These are phyloP conservation scores for Salix suchowensis DNA, from an alignment of 345 rosid genomes.

Conservation along the genomic window DNA sequence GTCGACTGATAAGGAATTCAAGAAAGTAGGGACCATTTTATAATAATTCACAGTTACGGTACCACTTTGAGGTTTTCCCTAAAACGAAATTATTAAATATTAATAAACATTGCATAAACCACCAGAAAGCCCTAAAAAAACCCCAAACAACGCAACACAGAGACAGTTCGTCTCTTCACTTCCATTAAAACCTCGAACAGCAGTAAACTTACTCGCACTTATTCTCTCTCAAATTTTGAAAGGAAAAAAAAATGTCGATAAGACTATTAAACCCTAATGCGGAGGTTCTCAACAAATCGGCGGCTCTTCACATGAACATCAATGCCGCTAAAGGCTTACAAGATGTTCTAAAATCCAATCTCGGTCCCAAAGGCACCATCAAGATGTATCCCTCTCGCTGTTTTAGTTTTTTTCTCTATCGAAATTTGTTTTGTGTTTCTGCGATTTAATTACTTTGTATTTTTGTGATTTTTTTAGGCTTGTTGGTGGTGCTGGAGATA, in stretches of 20 bases:
- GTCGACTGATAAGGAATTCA: too few relatives aligned
- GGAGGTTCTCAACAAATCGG: conserved; percentile 94
- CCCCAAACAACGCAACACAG: background rate
- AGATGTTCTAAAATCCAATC: conserved; percentile 86
- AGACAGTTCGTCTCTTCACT: background rate
- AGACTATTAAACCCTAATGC: conserved; percentile 93
- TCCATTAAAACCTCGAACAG: background rate
- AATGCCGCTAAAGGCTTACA: conserved; percentile 96
- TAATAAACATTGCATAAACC: background rate
- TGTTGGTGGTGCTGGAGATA: conserved; percentile 97
- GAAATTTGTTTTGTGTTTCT: background rate
- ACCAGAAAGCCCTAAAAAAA: background rate
- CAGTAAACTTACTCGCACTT: background rate
- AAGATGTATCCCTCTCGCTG: conserved; percentile 50
- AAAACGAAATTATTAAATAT: too few relatives aligned
- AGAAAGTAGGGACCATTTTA: too few relatives aligned
- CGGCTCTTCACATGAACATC: conserved; percentile 97
- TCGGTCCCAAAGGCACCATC: conserved; percentile 98
- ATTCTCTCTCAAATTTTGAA: background rate
- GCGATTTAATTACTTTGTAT: background rate
- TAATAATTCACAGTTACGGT: too few relatives aligned
- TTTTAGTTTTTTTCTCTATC: background rate
- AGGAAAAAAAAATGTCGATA: conserved; percentile 57
- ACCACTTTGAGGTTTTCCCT: too few relatives aligned
- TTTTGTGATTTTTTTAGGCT: conserved; percentile 44